phyloP scores from a whole-genome alignment of 176 grass and related monocot genomes.

The Phyllostachys edulis region DNA sequence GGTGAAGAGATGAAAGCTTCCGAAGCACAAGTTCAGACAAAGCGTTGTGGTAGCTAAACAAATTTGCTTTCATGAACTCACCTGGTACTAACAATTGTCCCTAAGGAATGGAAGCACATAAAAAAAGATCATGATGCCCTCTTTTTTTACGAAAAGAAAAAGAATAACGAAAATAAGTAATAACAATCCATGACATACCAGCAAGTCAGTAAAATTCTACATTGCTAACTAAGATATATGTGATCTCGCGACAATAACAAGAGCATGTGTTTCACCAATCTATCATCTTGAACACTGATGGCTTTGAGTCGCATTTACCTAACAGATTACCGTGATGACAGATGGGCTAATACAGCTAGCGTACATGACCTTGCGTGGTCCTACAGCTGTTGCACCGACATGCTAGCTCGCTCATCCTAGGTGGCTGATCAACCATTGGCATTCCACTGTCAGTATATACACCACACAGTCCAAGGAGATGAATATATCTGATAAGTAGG shows the following conservation, averaged over 20 bases:
- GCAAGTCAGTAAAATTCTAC: not conserved
- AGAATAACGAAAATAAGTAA: not conserved
- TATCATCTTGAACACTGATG: constrained; percentile 11
- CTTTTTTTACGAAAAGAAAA: not conserved
- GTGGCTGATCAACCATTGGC: not conserved
- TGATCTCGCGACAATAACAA: not conserved
- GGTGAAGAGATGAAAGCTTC: not conserved
- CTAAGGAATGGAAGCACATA: not conserved
- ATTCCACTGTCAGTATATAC: not conserved
- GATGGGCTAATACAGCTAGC: constrained; percentile 2
- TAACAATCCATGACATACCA: not conserved
- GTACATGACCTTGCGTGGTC: not conserved
- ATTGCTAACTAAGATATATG: constrained; percentile 1
- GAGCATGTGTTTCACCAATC: not conserved
- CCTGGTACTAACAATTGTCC: not conserved
- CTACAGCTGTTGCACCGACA: not conserved
- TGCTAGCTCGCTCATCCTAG: not conserved
- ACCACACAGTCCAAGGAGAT: not conserved
- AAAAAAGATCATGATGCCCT: not conserved
- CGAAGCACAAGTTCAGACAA: not conserved
- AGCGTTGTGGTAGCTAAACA: not conserved
- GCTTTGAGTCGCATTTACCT: not conserved
- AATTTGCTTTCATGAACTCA: not conserved
- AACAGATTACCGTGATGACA: not conserved
- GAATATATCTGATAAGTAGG: constrained; percentile 21